Base-by-base conservation (phyloP, 257 asterid genomes). In the Vinca minor region DNA sequence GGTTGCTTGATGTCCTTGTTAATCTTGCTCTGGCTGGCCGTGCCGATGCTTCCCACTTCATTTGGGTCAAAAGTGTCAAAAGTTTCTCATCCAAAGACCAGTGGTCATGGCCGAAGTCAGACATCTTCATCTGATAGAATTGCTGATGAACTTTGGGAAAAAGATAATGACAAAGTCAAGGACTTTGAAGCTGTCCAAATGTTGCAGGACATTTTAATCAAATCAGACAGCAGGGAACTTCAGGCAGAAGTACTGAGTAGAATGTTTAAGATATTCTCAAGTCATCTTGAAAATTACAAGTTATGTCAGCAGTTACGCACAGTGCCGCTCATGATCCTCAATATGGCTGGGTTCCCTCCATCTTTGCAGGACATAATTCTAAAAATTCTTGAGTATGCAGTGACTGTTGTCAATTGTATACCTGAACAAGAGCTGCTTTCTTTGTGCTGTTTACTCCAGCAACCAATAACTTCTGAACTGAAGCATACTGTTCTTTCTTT, bases 381-480 rank as follows among this genome's bases (percentile, higher is more conserved):
- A 79, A 93, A 93, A 82, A 89, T 93, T 82, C 97, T 93, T 48
- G 99, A 93, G 77, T 93, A 87, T 77, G 96, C 95, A 15, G 97
- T 87, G 72, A 89, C 95, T 57, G 97, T 93, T 66, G 95, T 93
- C 73, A 93, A 89, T 83, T 82, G 92, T 69, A 72, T 93, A 71
- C 99, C 97, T 42, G 99, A 93, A 68, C 97, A 93, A 80, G 99
- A 93, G 77, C 82, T 93, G 77, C 97, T 93, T 73, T 87, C 97
- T 66, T 87, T 93, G 64, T 87, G 99, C 79, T 89, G 97, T 78
- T 79, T 93, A 67, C 82, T 93, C 78, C 99, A 89, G 81, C 99
- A 89, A 73, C 94, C 95, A 77, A 80, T 85, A 64, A 72, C 95
- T 62, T 77, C 94, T 29, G 91, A 83, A 48, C 74, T 89, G 68